Evolutionary conservation across 371 early-diverging fungal genomes (phyloP).

Genomic region (Encephalitozoon intestinalis): DNA sequence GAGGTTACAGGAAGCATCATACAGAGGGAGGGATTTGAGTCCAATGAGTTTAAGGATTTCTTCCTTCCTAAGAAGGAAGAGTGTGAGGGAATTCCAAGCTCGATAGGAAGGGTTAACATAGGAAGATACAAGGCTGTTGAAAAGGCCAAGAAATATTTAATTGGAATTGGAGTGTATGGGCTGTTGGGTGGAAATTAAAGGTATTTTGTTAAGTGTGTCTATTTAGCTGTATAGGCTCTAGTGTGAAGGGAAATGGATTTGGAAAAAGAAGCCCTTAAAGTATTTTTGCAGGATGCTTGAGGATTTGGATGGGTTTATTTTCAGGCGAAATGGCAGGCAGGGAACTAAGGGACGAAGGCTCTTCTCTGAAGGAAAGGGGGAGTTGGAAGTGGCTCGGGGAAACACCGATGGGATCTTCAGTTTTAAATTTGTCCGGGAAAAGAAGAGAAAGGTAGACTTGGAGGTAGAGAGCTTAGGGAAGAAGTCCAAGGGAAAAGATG

Average conservation of each 20-base stretch:
- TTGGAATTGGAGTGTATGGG: not conserved
- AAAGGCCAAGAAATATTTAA: not conserved
- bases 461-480: not conserved
- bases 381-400: not conserved
- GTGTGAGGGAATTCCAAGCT: not conserved
- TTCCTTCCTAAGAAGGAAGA: not conserved
- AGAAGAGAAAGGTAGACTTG: not conserved
- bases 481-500: not conserved
- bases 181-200: not conserved
- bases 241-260: slow-evolving; percentile 3
- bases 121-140: not conserved
- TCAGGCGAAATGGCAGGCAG: not conserved
- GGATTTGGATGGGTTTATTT: not conserved
- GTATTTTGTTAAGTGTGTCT: not conserved
- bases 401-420: slow-evolving; percentile 38
- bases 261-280: slow-evolving; percentile 1
- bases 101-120: not conserved
- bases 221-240: too few species aligned
- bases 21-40: not conserved
- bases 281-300: not conserved
- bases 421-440: slow-evolving; percentile 8
- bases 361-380: not conserved
- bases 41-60: not conserved
- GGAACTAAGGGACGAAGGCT: not conserved
- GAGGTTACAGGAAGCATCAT: slow-evolving; percentile 18